These are phyloP conservation scores for Nematocida sp. DNA, from an alignment of 371 early-diverging fungal genomes.

Conservation along the genomic window DNA sequence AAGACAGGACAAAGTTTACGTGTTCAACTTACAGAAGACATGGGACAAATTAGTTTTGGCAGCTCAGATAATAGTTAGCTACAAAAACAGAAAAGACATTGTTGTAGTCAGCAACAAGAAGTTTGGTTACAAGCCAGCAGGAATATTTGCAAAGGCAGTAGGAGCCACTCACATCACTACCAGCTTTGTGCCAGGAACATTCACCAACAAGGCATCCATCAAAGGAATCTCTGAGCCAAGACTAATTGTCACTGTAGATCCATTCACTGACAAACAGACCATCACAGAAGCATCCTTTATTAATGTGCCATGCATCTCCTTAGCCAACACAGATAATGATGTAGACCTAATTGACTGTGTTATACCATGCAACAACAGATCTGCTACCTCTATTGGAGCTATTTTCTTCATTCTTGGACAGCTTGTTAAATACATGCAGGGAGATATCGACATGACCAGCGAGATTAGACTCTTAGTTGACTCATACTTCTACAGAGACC, in stretches of 20 bases:
- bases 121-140: constrained; percentile 93
- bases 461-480: constrained; percentile 68
- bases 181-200: constrained; percentile 98
- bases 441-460: constrained; percentile 72
- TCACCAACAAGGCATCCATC: constrained; percentile 93
- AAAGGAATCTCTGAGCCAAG: constrained; percentile 94
- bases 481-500: constrained; percentile 70
- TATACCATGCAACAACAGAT: constrained; percentile 98
- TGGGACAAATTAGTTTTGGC: constrained; percentile 98
- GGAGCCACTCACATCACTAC: constrained; percentile 93
- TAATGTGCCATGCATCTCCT: constrained; percentile 96
- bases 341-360: constrained; percentile 89
- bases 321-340: constrained; percentile 91
- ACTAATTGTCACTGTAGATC: constrained; percentile 91
- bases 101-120: constrained; percentile 88
- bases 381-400: constrained; percentile 91
- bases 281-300: constrained; percentile 94
- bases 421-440: constrained; percentile 92
- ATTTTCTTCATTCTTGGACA: constrained; percentile 91
- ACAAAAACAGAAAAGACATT: constrained; percentile 89
- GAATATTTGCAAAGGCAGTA: constrained; percentile 92
- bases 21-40: constrained; percentile 94
- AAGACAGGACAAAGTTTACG: constrained; percentile 66
- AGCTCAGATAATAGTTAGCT: constrained; percentile 84
- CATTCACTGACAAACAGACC: constrained; percentile 93